phyloP scores from a whole-genome alignment of 768 basidiomycete species.

The Daedaleopsis sinensis region DNA sequence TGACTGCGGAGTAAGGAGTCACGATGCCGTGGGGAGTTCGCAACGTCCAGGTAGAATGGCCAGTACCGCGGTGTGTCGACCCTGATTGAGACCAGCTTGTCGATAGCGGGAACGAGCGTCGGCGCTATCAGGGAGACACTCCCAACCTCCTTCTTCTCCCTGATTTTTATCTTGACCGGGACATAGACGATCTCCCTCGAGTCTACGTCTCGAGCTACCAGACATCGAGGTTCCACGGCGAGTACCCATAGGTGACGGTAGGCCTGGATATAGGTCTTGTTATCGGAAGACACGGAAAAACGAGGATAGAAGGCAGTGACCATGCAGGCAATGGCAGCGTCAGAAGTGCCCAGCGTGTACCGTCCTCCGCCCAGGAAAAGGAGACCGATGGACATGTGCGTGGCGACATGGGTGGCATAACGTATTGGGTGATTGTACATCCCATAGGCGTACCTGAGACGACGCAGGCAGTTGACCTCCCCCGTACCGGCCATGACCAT shows the following conservation, averaged over 20 bases:
- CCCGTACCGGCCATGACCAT: slow-evolving; percentile 99
- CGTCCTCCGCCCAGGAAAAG: slow-evolving; percentile 93
- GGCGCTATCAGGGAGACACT: slow-evolving; percentile 86
- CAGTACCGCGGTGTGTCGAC: slow-evolving; percentile 96
- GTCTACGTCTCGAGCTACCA: slow-evolving; percentile 91
- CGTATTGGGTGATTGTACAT: slow-evolving; percentile 73
- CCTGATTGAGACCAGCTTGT: slow-evolving; percentile 77
- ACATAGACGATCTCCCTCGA: slow-evolving; percentile 89
- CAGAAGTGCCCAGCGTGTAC: slow-evolving; percentile 89
- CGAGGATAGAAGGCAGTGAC: slow-evolving; percentile 91
- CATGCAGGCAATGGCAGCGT: slow-evolving; percentile 90
- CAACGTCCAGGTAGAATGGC: slow-evolving; percentile 86
- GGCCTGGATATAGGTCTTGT: slow-evolving; percentile 89
- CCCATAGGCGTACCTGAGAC: slow-evolving; percentile 88
- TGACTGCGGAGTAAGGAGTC: slow-evolving; percentile 72
- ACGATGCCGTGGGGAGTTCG: slow-evolving; percentile 66
- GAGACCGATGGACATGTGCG: slow-evolving; percentile 87
- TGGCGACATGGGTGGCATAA: slow-evolving; percentile 90
- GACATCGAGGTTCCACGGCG: slow-evolving; percentile 91
- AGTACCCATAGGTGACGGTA: slow-evolving; percentile 96
- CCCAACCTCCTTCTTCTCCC: slow-evolving; percentile 63
- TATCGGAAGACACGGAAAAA: slow-evolving; percentile 82
- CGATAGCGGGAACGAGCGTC: slow-evolving; percentile 88
- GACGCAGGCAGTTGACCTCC: slow-evolving; percentile 85
- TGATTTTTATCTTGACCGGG: slow-evolving; percentile 84